Evolutionary conservation across 2,329 filamentous ascomycete species (phyloP), one percentile per base, ranked within the genome.

Genomic region (Calycina marina): DNA sequence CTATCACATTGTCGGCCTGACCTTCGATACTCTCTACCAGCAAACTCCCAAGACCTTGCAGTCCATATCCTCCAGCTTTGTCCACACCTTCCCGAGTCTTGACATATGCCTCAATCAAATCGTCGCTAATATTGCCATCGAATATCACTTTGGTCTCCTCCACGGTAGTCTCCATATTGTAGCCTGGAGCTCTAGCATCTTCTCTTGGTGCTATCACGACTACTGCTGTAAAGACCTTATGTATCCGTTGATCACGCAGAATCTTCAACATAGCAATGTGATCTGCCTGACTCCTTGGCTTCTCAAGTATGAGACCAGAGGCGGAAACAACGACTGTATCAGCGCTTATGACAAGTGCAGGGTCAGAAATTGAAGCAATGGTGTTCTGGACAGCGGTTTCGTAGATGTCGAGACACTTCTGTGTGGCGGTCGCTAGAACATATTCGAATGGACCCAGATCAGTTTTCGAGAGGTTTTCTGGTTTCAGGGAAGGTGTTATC

Each of bases 111-210:
- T 14, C 90, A 83, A 63, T 96, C 44, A 93, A 69, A 38, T 93
- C 85, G 58, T 98, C 88, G 10, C 73, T 72, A 4, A 77, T 63
- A 26, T 68, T 69, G 37, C 64, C 57, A 51, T 85, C 83, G 57
- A 98, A 98, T 51, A 69, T 72, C n/a, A 98, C 90, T 39, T 66
- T 70, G 27, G 88, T 96, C 64, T 93, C 86, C 60, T 96, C 88
- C 4, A 90, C 82, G 49, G 80, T 71, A 26, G 70, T 75, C 48
- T 82, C 76, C 31, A 93, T 62, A 40, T 74, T 73, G 59, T 98
- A 98, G 0, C 90, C 90, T 0, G 90, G 90, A 51, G 83, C 73
- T 34, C 72, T 61, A 1, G 84, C 78, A 50, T 84, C 86, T 33
- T 77, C 77, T 38, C 88, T 60, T 14, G 90, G 90, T 32, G 78